Conservation (phyloP, 306 rosid genomes). For the Benincasa hispida region DNA sequence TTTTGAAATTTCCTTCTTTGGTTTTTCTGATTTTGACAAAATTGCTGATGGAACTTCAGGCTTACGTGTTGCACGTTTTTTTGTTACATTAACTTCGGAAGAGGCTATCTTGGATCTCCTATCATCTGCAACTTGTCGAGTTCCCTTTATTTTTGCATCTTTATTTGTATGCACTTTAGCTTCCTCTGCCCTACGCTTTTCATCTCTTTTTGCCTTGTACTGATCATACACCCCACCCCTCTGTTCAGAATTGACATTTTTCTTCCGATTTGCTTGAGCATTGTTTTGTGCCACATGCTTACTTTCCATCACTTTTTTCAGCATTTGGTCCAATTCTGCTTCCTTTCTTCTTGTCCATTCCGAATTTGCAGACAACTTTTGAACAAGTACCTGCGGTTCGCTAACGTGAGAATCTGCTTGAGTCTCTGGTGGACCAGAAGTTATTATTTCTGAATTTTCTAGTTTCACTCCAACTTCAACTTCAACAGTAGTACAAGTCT, state of each 20-base stretch:
- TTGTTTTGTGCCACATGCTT: slow-evolving; percentile 41
- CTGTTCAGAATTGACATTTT: slow-evolving; percentile 39
- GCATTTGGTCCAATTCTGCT: slow-evolving; percentile 76
- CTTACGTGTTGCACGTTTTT: slow-evolving; percentile 26
- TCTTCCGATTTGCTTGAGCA: slow-evolving; percentile 50
- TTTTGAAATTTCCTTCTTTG: slow-evolving; percentile 44
- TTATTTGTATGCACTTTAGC: slow-evolving; percentile 46
- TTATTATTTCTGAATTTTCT: slow-evolving; percentile 29
- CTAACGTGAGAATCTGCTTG: slow-evolving; percentile 25
- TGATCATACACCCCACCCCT: slow-evolving; percentile 71
- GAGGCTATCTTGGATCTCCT: slow-evolving; percentile 63
- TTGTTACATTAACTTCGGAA: slow-evolving; percentile 31
- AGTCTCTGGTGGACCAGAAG: slow-evolving; percentile 27
- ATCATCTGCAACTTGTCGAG: slow-evolving; percentile 53
- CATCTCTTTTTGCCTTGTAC: slow-evolving; percentile 80
- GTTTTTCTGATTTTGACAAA: slow-evolving; percentile 35
- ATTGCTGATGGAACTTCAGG: slow-evolving; percentile 41
- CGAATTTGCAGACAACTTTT: slow-evolving; percentile 38
- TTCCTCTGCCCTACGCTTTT: slow-evolving; percentile 58
- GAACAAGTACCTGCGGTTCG: slow-evolving; percentile 24
- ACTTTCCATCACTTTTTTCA: slow-evolving; percentile 65
- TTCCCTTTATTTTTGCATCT: slow-evolving; percentile 49
- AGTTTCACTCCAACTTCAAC: slow-evolving; percentile 22
- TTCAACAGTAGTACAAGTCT: slow-evolving; percentile 23
- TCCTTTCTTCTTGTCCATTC: slow-evolving; percentile 74